Conservation (phyloP, 495 filamentous ascomycete species). For the Penicillium crystallinum region DNA sequence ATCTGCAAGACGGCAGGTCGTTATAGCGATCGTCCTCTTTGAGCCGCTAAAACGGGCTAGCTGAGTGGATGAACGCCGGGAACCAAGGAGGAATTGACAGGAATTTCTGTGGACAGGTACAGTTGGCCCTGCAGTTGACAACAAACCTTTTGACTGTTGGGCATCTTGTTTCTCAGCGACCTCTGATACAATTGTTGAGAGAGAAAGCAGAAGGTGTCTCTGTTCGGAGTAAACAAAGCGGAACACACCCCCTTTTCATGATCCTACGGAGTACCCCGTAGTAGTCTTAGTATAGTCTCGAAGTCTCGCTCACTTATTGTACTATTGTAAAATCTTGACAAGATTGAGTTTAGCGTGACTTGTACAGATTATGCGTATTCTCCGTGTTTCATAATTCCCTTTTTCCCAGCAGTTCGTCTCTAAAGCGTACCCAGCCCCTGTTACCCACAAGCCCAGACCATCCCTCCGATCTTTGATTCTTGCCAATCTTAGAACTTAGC, state of each 20-base stretch:
- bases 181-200: too few species aligned
- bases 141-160: not conserved
- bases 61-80: not conserved
- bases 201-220: not conserved
- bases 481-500: constrained; percentile 10
- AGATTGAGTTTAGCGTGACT: constrained; percentile 2
- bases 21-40: constrained; percentile 24
- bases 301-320: not conserved
- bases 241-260: not conserved
- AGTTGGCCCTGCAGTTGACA: not conserved
- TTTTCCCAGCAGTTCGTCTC: constrained; percentile 4
- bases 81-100: not conserved
- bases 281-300: too few species aligned
- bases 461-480: constrained; percentile 1
- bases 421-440: not conserved
- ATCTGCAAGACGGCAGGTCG: constrained; percentile 5
- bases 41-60: constrained; percentile 5
- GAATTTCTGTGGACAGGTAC: not conserved
- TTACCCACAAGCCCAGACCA: constrained; percentile 19
- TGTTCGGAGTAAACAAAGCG: not conserved
- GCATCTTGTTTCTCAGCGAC: too few species aligned
- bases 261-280: too few species aligned
- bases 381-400: constrained; percentile 6
- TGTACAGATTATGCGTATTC: not conserved
- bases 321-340: not conserved